Base-by-base conservation (phyloP, 2,329 filamentous ascomycete genomes). In the Rachicladosporium sp. region DNA sequence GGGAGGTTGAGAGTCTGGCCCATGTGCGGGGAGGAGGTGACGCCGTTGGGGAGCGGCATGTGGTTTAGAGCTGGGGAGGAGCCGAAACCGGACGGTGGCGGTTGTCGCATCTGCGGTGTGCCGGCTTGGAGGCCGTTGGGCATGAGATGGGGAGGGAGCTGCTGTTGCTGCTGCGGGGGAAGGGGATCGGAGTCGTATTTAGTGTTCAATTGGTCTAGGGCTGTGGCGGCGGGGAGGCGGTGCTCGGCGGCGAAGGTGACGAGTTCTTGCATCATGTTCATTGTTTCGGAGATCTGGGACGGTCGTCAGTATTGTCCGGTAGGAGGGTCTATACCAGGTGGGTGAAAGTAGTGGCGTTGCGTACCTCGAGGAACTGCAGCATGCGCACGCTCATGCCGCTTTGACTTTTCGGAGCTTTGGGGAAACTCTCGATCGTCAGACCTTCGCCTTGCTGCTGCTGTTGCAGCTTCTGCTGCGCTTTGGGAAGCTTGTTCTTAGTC, bases 281-380 rank as follows among this genome's bases (percentile, higher is more conserved):
- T 71, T 23, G 75, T 78, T 57, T 81, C 78, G 43, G 72, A 73
- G 44, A 79, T 69, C 76, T 80, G 40, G 35, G 38, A 31, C 35
- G 33, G 40, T 31, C 40, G 38, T 41, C 38, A 41, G 38, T 34
- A 41, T 31, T 35, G 34, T 19, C 15, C 15, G 3, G 15, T 5
- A 19, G 15, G 15, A 19, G 15, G 3, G 15, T 19, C 15, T 19
- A 19, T 5, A 19, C 15, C 15, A 19, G 15, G 15, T 19, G 15
- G 5, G 5, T 19, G 15, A 19, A 19, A 5, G 5, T 19, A 3
- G 15, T 27, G 33, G 34, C 29, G 15, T 21, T 29, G 34, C 40
- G 47, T 64, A 78, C 75, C 68, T 81, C 77, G 45, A 81, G 64
- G 53, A 77, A 79, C 48, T 67, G 64, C 58, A 76, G 68, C 37